These are phyloP conservation scores for Ormosia semicastrata DNA, from an alignment of 306 rosid genomes.

Conservation along the genomic window DNA sequence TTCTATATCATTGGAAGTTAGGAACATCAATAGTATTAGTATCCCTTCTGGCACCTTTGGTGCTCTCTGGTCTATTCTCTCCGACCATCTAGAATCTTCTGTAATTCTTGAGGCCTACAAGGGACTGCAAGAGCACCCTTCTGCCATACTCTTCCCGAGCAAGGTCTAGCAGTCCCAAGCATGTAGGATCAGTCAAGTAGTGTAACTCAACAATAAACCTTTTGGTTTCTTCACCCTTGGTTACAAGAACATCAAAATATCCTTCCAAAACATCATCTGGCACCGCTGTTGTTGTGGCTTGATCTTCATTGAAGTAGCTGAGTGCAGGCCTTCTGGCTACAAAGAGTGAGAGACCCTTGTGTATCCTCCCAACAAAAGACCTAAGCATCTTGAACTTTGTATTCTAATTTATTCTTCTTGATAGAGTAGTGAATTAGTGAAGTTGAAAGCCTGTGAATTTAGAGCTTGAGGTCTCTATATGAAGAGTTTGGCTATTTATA, in stretches of 20 bases:
- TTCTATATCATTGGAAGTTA: no score
- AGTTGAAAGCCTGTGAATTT: neutral
- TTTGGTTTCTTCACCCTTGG: constrained; percentile 40
- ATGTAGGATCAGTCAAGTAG: constrained; percentile 50
- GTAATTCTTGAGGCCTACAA: no score
- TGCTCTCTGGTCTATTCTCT: no score
- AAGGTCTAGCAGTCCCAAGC: constrained; percentile 48
- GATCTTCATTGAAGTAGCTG: neutral
- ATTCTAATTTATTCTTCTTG: neutral
- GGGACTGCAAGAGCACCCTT: no score
- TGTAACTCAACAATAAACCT: constrained; percentile 50
- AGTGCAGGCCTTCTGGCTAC: constrained; percentile 20
- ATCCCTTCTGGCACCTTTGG: no score
- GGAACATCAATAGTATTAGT: no score
- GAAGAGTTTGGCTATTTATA: neutral
- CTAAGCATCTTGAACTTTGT: constrained; percentile 28
- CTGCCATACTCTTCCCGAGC: constrained; percentile 51
- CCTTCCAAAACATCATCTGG: constrained; percentile 49
- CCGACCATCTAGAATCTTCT: no score
- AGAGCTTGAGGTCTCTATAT: neutral
- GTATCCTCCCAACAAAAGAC: constrained; percentile 29
- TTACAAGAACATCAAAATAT: constrained; percentile 50
- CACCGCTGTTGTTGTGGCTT: constrained; percentile 16
- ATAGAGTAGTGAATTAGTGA: neutral
- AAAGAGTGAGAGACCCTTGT: constrained; percentile 34